These are phyloP conservation scores for Glycine soja DNA, from an alignment of 306 rosid genomes.

Conservation along the genomic window DNA sequence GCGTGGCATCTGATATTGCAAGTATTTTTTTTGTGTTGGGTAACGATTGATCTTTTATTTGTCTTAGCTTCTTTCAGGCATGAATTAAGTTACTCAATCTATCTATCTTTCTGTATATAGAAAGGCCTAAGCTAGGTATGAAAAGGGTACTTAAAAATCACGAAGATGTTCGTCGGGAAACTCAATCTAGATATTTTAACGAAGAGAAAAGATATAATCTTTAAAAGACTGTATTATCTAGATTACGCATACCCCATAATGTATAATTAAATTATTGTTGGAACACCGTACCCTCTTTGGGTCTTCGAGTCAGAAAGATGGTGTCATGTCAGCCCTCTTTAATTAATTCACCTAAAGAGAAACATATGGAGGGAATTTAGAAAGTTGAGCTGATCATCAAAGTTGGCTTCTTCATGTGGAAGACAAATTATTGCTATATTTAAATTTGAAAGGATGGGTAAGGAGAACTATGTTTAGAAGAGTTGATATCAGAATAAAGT, in stretches of 20 bases:
- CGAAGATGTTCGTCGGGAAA: neutral
- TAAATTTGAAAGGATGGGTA: neutral
- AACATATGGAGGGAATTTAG: slow-evolving; percentile 1
- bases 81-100: slow-evolving; percentile 9
- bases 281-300: slow-evolving; percentile 5
- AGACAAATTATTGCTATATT: neutral
- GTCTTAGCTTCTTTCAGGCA: neutral
- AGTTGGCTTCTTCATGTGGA: slow-evolving; percentile 12
- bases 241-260: slow-evolving; percentile 8
- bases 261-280: neutral
- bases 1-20: neutral
- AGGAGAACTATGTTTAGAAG: neutral
- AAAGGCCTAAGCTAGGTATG: neutral
- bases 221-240: neutral
- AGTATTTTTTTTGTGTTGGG: neutral
- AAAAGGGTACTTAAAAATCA: neutral
- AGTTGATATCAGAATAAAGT: neutral
- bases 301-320: neutral
- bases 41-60: neutral
- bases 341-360: slow-evolving; percentile 18
- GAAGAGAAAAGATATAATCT: neutral
- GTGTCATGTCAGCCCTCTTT: slow-evolving; percentile 9
- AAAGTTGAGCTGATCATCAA: slow-evolving; percentile 24
- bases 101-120: neutral
- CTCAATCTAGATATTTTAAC: neutral